Evolutionary conservation across 2,329 filamentous ascomycete species (phyloP), one percentile per base, ranked within the genome.

Genomic region (Fonsecaea monophora): DNA sequence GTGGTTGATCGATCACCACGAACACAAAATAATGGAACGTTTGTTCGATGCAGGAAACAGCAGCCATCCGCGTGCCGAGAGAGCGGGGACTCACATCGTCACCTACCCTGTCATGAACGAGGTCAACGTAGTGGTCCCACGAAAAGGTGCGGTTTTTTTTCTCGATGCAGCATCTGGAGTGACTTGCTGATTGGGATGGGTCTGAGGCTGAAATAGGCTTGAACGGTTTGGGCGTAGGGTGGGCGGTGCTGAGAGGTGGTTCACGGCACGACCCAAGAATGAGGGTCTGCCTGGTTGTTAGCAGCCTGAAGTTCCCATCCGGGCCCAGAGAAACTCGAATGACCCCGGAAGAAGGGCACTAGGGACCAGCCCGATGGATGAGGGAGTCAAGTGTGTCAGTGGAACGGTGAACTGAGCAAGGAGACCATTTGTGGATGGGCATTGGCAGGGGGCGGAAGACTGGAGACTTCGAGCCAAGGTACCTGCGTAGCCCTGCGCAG

Each of bases 171-270:
- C 40, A 53, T 55, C 58, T 55, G 62, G 57, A 50, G 53, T 38
- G 25, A 30, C 30, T 62, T 65, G 61, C 62, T 50, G 45, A 50
- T 50, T 50, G 45, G 45, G 21, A 50, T 50, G 62, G 65, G 68
- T 66, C 62, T 70, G 68, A 70, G 68, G 68, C 68, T 70, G 68
- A 70, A 64, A 64, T 42, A 54, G 59, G 56, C 65, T 70, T 66
- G 65, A 13, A 60, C 68, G 4, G 25, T 54, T 66, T 61, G 45
- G 65, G 68, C 13, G 40, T 68, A 68, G 68, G 53, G 62, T 42
- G 62, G 62, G 68, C 63, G 65, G 68, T 68, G 68, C 68, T 70
- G 68, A 70, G 60, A 65, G 25, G 32, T 13, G 25, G 45, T 40
- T 60, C 59, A 56, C 48, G 32, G 50, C 59, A 56, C 48, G 59